Conservation (phyloP, 1,284 basidiomycete genomes). For the Microbotryum intermedium region DNA sequence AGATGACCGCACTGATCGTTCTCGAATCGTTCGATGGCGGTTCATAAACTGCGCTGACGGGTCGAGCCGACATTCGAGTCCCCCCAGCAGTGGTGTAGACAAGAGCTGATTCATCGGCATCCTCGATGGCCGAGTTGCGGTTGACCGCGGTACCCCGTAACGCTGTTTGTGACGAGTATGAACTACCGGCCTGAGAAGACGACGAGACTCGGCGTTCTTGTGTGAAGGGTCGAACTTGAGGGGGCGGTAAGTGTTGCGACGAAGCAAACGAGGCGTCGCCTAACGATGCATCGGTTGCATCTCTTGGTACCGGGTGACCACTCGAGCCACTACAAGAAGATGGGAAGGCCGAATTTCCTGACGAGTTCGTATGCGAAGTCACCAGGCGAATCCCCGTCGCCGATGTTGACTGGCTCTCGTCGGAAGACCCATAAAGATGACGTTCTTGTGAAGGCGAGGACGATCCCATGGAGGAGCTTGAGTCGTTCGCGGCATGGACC, state of each 20-base stretch:
- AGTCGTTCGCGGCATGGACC: constrained; percentile 1
- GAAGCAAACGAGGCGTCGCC: not conserved
- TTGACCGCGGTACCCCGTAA: constrained; percentile 5
- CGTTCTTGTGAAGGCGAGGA: not conserved
- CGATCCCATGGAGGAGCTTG: constrained; percentile 8
- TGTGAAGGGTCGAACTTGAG: constrained; percentile 1
- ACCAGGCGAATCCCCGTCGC: not conserved
- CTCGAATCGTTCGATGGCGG: constrained; percentile 10
- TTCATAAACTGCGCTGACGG: constrained; percentile 16
- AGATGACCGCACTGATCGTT: constrained; percentile 17
- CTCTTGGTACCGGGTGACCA: no score
- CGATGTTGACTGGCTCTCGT: not conserved
- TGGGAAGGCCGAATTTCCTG: not conserved
- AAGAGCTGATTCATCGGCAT: constrained; percentile 5
- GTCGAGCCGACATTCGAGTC: not conserved
- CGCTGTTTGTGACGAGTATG: constrained; percentile 9
- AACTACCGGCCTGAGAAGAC: not conserved
- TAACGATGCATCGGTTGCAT: no score
- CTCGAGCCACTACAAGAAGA: no score
- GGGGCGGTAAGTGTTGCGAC: not conserved
- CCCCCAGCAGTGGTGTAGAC: not conserved
- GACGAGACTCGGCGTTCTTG: not conserved
- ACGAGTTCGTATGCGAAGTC: not conserved
- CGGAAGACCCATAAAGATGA: not conserved
- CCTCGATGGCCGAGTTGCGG: constrained; percentile 18